These are phyloP conservation scores for Podospora bellae-mahoneyi DNA, from an alignment of 495 filamentous ascomycete genomes.

Conservation along the genomic window DNA sequence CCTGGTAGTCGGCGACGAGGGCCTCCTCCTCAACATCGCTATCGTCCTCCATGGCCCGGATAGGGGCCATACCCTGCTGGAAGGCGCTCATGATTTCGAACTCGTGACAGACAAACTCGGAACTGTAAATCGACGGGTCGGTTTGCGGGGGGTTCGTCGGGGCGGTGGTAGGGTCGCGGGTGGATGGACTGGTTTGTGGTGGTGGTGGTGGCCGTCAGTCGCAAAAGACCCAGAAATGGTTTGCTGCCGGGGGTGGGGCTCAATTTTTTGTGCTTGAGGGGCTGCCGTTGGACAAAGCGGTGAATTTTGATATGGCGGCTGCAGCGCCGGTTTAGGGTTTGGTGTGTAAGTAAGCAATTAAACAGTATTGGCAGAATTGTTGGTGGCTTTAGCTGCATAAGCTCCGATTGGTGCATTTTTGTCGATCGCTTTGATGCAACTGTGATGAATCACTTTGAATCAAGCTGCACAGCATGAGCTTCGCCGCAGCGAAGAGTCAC, in stretches of 20 bases:
- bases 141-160: constrained; percentile 9
- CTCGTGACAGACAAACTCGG: not conserved
- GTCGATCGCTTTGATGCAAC: not conserved
- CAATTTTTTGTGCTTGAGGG: constrained; percentile 35
- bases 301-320: constrained; percentile 20
- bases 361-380: constrained; percentile 2
- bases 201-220: constrained; percentile 22
- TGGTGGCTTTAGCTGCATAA: not conserved
- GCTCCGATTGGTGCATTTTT: constrained; percentile 2
- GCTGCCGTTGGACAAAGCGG: constrained; percentile 15
- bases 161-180: constrained; percentile 14
- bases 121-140: constrained; percentile 9
- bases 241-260: constrained; percentile 30
- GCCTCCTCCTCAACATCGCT: constrained; percentile 94
- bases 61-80: constrained; percentile 49
- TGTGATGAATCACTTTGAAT: constrained; percentile 3
- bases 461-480: not conserved
- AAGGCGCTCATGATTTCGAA: constrained; percentile 47
- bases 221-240: constrained; percentile 32
- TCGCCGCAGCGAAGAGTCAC: not conserved
- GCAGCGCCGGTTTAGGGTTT: constrained; percentile 31
- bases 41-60: constrained; percentile 65
- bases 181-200: constrained; percentile 23
- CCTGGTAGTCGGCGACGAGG: constrained; percentile 87
- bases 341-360: constrained; percentile 15